A percentile compares a stretch with the other conserved stretches of the same genome.
These are phyloP conservation scores for Magnolia kwangsiensis DNA, from an alignment of 164 flowering plant species.

Conservation along the genomic window DNA sequence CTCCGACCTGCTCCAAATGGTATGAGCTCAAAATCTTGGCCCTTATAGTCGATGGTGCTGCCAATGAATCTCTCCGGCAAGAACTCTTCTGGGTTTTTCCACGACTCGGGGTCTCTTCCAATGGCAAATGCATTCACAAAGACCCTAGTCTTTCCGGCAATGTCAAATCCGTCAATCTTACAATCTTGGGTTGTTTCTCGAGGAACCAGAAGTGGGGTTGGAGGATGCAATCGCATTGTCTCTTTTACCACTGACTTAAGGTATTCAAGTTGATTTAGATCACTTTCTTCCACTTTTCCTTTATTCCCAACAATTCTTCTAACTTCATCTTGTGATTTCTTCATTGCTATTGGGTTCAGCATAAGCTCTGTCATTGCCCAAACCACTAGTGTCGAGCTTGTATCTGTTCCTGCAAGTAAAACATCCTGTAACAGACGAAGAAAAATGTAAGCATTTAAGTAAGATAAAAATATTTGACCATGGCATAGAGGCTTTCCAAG, in stretches of 20 bases:
- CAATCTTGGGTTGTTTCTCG: not conserved
- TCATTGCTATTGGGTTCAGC: not conserved
- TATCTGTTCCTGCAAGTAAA: conserved; percentile 3
- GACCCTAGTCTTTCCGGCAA: not conserved
- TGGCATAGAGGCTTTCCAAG: too few relatives aligned
- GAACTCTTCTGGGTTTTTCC: conserved; percentile 5
- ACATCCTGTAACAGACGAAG: not conserved
- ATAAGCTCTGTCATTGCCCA: conserved; percentile 7
- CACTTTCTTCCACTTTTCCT: conserved; percentile 4
- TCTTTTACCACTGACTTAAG: not conserved
- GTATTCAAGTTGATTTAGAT: not conserved
- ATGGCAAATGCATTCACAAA: conserved; percentile 1
- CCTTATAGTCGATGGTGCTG: not conserved
- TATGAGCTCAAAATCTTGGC: not conserved
- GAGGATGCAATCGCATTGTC: not conserved
- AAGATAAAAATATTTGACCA: too few relatives aligned
- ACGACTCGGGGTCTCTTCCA: not conserved
- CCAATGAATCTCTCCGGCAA: conserved; percentile 1
- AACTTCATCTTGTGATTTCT: conserved; percentile 1
- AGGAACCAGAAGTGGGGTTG: not conserved
- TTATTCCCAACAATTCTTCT: not conserved
- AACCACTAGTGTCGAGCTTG: not conserved
- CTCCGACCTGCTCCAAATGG: conserved; percentile 7
- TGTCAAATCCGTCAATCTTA: not conserved
- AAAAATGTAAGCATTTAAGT: not conserved